These are phyloP conservation scores for Senna tora DNA, from an alignment of 306 rosid genomes.

Conservation along the genomic window DNA sequence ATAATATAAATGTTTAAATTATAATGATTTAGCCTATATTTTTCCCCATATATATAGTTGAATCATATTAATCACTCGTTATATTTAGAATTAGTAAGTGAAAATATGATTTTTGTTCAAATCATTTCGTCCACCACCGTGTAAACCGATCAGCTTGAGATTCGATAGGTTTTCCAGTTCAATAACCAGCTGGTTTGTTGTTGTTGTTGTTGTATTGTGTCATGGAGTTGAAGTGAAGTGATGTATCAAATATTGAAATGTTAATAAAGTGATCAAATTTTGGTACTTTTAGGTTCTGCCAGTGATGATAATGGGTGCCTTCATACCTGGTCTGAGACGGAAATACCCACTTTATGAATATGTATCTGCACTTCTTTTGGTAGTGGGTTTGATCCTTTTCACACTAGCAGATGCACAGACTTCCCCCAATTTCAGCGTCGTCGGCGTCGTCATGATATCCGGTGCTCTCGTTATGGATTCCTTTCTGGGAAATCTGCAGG, in stretches of 20 bases:
- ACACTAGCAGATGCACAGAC: constrained; percentile 95
- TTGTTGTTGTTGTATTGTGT: too few relatives aligned
- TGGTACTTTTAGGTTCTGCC: constrained; percentile 78
- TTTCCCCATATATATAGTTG: too few relatives aligned
- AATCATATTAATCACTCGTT: too few relatives aligned
- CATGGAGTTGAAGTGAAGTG: constrained; percentile 26
- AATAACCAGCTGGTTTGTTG: too few relatives aligned
- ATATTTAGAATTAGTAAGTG: too few relatives aligned
- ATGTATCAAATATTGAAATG: constrained; percentile 3
- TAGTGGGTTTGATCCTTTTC: constrained; percentile 94
- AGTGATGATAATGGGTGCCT: constrained; percentile 99
- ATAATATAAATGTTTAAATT: too few relatives aligned
- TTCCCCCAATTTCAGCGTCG: constrained; percentile 89
- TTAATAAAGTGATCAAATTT: constrained; percentile 32
- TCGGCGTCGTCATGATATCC: constrained; percentile 86
- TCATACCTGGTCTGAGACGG: constrained; percentile 91
- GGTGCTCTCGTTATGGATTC: constrained; percentile 97
- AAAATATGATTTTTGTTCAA: too few relatives aligned
- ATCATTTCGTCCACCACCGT: too few relatives aligned
- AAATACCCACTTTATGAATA: constrained; percentile 96
- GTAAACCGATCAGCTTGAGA: too few relatives aligned
- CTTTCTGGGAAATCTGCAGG: constrained; percentile 94
- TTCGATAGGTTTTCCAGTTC: too few relatives aligned
- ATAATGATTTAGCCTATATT: too few relatives aligned
- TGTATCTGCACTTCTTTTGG: constrained; percentile 82